Evolutionary conservation across 768 basidiomycete species (phyloP).

Genomic region (Trametes meyenii): DNA sequence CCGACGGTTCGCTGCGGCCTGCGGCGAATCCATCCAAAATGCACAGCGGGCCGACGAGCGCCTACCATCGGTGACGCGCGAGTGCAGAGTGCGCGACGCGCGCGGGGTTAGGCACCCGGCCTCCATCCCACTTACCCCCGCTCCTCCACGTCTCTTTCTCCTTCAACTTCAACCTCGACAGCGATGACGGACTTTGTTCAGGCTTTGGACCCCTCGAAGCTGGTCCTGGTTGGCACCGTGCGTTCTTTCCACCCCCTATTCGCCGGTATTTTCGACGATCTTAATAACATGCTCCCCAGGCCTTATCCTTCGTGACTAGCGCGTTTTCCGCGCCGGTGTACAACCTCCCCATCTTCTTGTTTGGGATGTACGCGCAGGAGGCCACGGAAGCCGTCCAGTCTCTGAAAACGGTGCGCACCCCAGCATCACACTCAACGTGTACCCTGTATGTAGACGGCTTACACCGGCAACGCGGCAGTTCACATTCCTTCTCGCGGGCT

Average conservation of each 20-base stretch:
- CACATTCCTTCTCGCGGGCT: constrained; percentile 60
- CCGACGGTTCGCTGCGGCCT: background rate
- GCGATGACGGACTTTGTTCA: constrained; percentile 67
- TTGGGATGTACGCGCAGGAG: constrained; percentile 76
- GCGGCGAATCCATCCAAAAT: no score
- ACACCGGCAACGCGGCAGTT: constrained; percentile 56
- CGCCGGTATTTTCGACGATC: background rate
- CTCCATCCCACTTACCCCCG: constrained; percentile 2
- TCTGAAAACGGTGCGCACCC: constrained; percentile 57
- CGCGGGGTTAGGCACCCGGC: background rate
- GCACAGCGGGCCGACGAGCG: background rate
- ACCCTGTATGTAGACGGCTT: background rate
- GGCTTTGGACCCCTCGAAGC: constrained; percentile 70
- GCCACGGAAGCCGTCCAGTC: constrained; percentile 64
- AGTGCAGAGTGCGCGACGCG: background rate
- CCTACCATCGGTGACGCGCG: background rate
- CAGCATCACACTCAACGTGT: background rate
- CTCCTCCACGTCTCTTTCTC: background rate
- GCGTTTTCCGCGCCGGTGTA: constrained; percentile 66
- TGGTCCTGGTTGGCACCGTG: constrained; percentile 67
- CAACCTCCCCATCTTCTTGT: constrained; percentile 83
- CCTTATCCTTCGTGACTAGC: constrained; percentile 58
- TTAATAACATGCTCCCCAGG: constrained; percentile 40
- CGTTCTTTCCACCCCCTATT: constrained; percentile 23
- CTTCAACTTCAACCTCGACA: background rate